Conservation (phyloP, 306 rosid genomes). For the Quercus bicolor region DNA sequence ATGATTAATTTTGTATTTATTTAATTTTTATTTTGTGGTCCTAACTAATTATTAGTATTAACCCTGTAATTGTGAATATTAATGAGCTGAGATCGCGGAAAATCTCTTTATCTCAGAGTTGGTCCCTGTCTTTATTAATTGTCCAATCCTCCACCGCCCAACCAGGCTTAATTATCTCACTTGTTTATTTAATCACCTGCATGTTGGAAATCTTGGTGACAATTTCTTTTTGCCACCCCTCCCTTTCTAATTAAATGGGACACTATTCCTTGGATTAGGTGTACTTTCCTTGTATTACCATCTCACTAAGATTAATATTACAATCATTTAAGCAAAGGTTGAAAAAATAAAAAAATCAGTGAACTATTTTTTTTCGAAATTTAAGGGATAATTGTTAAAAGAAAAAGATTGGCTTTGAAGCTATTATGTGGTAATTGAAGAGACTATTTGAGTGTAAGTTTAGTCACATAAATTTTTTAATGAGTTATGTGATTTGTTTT, state of each 20-base stretch:
- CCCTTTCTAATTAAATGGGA: not conserved
- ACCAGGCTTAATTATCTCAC: not conserved
- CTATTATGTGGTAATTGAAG: too few relatives aligned
- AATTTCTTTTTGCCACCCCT: slow-evolving; percentile 3
- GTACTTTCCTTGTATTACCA: too few relatives aligned
- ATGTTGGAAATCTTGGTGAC: slow-evolving; percentile 45
- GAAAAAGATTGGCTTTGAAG: too few relatives aligned
- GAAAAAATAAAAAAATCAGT: too few relatives aligned
- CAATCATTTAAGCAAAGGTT: too few relatives aligned
- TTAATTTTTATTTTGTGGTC: not conserved
- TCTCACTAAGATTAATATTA: too few relatives aligned
- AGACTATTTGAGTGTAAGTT: too few relatives aligned
- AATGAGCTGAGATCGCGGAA: slow-evolving; percentile 47
- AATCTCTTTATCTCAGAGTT: slow-evolving; percentile 13
- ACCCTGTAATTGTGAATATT: slow-evolving; percentile 21
- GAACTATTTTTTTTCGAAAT: too few relatives aligned
- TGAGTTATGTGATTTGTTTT: too few relatives aligned
- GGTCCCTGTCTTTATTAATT: slow-evolving; percentile 7
- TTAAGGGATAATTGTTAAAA: too few relatives aligned
- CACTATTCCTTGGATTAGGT: too few relatives aligned
- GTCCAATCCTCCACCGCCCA: slow-evolving; percentile 39
- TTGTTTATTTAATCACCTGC: slow-evolving; percentile 14
- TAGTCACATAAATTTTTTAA: too few relatives aligned
- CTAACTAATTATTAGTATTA: not conserved
- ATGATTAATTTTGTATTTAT: not conserved